phyloP scores from a whole-genome alignment of 306 rosid genomes.

The Trifolium fragiferum region DNA sequence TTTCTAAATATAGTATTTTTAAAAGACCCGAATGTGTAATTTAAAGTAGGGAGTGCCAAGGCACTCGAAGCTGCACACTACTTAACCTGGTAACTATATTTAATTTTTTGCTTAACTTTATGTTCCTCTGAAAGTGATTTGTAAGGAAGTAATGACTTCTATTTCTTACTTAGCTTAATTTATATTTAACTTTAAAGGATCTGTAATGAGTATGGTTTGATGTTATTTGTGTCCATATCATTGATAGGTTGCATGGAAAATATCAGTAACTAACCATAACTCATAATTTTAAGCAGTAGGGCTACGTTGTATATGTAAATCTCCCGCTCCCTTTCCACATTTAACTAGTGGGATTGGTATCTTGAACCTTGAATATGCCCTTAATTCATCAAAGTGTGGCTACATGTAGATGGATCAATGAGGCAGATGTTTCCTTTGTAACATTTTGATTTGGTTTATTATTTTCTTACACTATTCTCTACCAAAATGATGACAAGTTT shows the following conservation, averaged over 20 bases:
- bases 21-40: conserved; percentile 14
- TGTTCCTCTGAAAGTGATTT: not conserved
- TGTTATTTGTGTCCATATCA: conserved; percentile 20
- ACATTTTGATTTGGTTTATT: not conserved
- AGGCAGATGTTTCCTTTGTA: not conserved
- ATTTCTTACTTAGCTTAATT: not conserved
- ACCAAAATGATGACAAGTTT: not conserved
- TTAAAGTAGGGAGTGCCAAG: conserved; percentile 32
- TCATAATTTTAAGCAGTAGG: not conserved
- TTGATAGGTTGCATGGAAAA: conserved; percentile 30
- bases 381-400: not conserved
- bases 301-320: not conserved
- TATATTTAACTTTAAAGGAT: conserved; percentile 19
- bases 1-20: conserved; percentile 1
- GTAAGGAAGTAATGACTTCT: not conserved
- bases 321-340: not conserved
- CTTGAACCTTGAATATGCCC: conserved; percentile 15
- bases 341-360: conserved; percentile 17
- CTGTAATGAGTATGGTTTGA: conserved; percentile 24
- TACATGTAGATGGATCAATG: not conserved
- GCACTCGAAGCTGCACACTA: conserved; percentile 21
- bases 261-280: not conserved
- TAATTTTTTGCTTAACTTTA: conserved; percentile 18
- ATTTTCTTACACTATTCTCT: not conserved
- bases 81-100: conserved; percentile 23